These are phyloP conservation scores for Aureobasidium sp. DNA, from an alignment of 2,329 filamentous ascomycete species.

Conservation along the genomic window DNA sequence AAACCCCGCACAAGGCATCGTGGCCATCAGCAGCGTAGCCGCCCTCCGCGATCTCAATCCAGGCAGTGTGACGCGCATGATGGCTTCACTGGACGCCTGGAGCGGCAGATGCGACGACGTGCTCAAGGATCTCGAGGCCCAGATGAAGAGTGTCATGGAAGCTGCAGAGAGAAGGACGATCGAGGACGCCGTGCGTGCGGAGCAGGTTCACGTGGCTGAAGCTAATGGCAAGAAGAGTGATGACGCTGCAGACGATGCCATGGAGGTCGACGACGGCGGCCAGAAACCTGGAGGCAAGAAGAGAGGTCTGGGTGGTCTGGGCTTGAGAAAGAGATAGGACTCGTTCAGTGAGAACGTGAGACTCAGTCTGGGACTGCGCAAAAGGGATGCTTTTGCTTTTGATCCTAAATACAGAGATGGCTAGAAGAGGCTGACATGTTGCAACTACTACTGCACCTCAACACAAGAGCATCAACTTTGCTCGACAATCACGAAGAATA, in stretches of 20 bases:
- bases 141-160: constrained; percentile 60
- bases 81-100: constrained; percentile 66
- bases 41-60: constrained; percentile 81
- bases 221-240: constrained; percentile 19
- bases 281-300: constrained; percentile 9
- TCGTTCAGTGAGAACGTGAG: background rate
- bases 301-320: background rate
- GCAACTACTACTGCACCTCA: background rate
- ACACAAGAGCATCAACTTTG: background rate
- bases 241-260: constrained; percentile 22
- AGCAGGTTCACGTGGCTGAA: constrained; percentile 31
- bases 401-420: background rate
- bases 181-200: constrained; percentile 36
- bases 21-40: constrained; percentile 73
- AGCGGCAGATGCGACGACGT: constrained; percentile 68
- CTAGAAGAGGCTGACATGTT: background rate
- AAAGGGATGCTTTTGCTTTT: no score
- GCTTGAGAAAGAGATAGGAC: constrained; percentile 2
- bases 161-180: constrained; percentile 36
- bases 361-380: no score
- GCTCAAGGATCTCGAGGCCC: constrained; percentile 65
- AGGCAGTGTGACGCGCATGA: constrained; percentile 61
- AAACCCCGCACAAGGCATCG: constrained; percentile 65
- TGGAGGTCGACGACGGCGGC: constrained; percentile 28
- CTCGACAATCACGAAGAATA: background rate